These are phyloP conservation scores for Cnidoscolus chayamansa DNA, from an alignment of 441 rosid genomes.

Conservation along the genomic window DNA sequence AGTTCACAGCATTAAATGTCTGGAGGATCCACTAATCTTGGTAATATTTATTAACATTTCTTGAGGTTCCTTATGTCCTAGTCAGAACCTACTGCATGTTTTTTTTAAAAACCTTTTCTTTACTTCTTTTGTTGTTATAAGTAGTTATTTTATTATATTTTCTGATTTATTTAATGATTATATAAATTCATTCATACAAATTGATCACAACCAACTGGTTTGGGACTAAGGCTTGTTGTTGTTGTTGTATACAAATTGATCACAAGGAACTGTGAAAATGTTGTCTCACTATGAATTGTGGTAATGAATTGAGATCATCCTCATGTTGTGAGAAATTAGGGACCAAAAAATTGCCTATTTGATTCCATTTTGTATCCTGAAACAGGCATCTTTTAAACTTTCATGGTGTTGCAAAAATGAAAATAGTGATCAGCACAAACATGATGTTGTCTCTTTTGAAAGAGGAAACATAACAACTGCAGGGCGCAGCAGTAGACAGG, in stretches of 20 bases:
- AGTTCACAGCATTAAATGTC: constrained; percentile 16
- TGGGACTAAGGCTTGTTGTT: too few relatives aligned
- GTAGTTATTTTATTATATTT: not conserved
- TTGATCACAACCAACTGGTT: too few relatives aligned
- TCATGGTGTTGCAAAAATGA: constrained; percentile 93
- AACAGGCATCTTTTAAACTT: constrained; percentile 95
- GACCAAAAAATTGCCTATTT: constrained; percentile 8
- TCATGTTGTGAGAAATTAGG: constrained; percentile 15
- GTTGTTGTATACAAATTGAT: not conserved
- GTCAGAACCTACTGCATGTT: not conserved
- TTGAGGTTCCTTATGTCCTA: constrained; percentile 12
- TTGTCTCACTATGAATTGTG: not conserved
- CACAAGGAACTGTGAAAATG: not conserved
- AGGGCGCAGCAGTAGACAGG: constrained; percentile 94
- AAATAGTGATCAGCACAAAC: constrained; percentile 80
- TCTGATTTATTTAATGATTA: too few relatives aligned
- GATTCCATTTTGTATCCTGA: constrained; percentile 17
- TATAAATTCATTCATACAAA: too few relatives aligned
- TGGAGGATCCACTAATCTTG: constrained; percentile 20
- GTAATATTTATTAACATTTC: constrained; percentile 17
- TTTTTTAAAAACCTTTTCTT: not conserved
- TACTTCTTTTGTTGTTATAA: not conserved
- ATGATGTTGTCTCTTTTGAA: constrained; percentile 92
- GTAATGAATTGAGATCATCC: constrained; percentile 11
- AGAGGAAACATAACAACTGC: constrained; percentile 90